These are phyloP conservation scores for Penicillium canescens DNA, from an alignment of 495 filamentous ascomycete genomes.

Conservation along the genomic window DNA sequence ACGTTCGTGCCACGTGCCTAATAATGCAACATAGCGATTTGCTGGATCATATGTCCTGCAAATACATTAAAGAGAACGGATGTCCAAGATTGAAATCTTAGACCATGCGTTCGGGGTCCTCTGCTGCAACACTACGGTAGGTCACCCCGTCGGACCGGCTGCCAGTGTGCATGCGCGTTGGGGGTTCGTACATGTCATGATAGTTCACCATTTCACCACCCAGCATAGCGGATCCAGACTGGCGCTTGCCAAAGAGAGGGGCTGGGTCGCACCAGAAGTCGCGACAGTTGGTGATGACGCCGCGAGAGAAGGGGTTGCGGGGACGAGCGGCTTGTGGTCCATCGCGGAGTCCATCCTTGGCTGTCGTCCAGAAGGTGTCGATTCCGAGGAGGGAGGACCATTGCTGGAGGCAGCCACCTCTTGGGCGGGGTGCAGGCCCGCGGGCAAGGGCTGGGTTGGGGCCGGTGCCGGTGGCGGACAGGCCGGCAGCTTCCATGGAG, in stretches of 20 bases:
- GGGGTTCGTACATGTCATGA: constrained; percentile 84
- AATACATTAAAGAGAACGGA: neutral
- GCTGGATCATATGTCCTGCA: constrained; percentile 9
- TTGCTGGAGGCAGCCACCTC: constrained; percentile 66
- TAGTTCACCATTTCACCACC: constrained; percentile 83
- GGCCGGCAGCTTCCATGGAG: constrained; percentile 66
- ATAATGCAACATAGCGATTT: constrained; percentile 25
- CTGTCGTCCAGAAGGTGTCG: constrained; percentile 87
- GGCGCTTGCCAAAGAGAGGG: constrained; percentile 74
- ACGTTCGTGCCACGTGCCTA: constrained; percentile 17
- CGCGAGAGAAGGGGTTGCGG: constrained; percentile 81
- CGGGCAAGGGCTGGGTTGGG: constrained; percentile 43
- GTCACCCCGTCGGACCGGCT: constrained; percentile 17
- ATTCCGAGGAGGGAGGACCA: constrained; percentile 85
- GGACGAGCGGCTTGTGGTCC: constrained; percentile 49
- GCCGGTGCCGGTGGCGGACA: constrained; percentile 55
- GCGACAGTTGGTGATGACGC: constrained; percentile 80
- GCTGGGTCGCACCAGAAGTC: constrained; percentile 95
- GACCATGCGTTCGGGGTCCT: constrained; percentile 36
- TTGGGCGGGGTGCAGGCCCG: constrained; percentile 44
- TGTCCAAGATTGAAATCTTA: constrained; percentile 12
- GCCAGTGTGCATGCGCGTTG: constrained; percentile 59
- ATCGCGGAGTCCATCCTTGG: constrained; percentile 62
- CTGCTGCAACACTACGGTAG: constrained; percentile 44
- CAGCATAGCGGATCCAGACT: constrained; percentile 72